Base-by-base conservation (phyloP, 192 early-diverging fungal genomes). In the Gaertneriomyces sp. region DNA sequence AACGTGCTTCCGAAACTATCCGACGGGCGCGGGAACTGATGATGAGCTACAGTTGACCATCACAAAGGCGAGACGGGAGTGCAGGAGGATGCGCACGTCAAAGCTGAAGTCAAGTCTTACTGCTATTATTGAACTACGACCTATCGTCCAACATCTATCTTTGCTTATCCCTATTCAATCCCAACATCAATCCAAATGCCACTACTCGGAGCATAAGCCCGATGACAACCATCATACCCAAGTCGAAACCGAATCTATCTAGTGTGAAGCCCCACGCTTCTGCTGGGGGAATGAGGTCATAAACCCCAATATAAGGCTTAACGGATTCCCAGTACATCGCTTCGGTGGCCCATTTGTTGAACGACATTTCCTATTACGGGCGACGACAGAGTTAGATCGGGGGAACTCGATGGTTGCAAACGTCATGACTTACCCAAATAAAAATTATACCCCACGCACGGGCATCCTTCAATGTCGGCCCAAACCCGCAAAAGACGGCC, bases 401-500 rank as follows among this genome's bases (percentile, higher is more conserved):
- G 2, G 25, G 2, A 33, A 33, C 25, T 33, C 25, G 25, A 33
- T 0, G 25, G 1, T 55, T 55, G 20, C 11, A 33, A 33, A 33
- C 1, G 14, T 55, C 16, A 17, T 11, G 43, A 50, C 44, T 20
- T 50, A 62, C 63, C 69, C 69, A 72, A 10, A 72, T 68, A 41
- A 72, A 79, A 7, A 66, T 51, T 0, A 76, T 51, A 4, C 58
- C 54, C 74, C 74, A 74, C 7, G 53, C n/a, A 42, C 64, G 54
- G 7, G 78, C 78, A 16, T 76, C 49, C 14, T n/a, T 42, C 12
- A 76, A 33, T 19, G 61, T 75, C 7, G 77, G 77, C 3, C 77
- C 77, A 60, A 72, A 82, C 6, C 80, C 80, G 60, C 77, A 82
- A 58, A 82, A 82, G 19, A 79, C 71, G 39, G 80, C 71, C 7